phyloP scores from a whole-genome alignment of 345 rosid genomes.

The Atalantia buxifolia region DNA sequence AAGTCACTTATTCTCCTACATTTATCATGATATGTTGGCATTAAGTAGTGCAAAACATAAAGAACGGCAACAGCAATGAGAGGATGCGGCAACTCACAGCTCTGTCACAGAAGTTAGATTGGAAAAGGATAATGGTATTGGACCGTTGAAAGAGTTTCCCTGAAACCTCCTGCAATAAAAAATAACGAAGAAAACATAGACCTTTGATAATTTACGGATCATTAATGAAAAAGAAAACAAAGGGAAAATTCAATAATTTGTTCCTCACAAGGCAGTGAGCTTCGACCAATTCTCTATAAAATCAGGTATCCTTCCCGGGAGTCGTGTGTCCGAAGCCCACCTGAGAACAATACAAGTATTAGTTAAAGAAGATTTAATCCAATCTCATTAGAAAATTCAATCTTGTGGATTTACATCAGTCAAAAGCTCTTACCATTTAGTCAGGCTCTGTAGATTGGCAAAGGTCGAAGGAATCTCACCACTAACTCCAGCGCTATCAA shows the following conservation, averaged over 20 bases:
- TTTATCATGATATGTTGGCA: constrained; percentile 6
- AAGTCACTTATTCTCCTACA: constrained; percentile 69
- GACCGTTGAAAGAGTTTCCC: constrained; percentile 65
- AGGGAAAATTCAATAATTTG: not conserved
- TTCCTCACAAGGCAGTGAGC: constrained; percentile 43
- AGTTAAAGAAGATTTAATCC: not conserved
- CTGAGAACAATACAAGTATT: constrained; percentile 28
- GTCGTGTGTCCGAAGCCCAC: constrained; percentile 54
- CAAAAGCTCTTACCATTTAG: constrained; percentile 28
- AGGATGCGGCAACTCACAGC: constrained; percentile 37
- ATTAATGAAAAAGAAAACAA: not conserved
- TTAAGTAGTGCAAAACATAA: not conserved
- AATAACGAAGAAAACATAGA: not conserved
- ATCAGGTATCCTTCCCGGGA: constrained; percentile 65
- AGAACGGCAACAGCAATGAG: not conserved
- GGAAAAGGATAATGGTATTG: constrained; percentile 58
- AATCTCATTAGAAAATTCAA: not conserved
- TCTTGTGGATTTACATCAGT: not conserved
- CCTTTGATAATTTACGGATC: not conserved
- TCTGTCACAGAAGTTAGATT: constrained; percentile 47
- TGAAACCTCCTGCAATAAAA: constrained; percentile 51
- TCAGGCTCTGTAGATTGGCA: constrained; percentile 33
- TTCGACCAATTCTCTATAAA: constrained; percentile 66
- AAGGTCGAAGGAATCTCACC: constrained; percentile 55
- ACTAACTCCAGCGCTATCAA: constrained; percentile 52